Evolutionary conservation across 208 protist genomes (phyloP), one percentile per base, ranked within the genome.

Genomic region (Crithidia sp.): DNA sequence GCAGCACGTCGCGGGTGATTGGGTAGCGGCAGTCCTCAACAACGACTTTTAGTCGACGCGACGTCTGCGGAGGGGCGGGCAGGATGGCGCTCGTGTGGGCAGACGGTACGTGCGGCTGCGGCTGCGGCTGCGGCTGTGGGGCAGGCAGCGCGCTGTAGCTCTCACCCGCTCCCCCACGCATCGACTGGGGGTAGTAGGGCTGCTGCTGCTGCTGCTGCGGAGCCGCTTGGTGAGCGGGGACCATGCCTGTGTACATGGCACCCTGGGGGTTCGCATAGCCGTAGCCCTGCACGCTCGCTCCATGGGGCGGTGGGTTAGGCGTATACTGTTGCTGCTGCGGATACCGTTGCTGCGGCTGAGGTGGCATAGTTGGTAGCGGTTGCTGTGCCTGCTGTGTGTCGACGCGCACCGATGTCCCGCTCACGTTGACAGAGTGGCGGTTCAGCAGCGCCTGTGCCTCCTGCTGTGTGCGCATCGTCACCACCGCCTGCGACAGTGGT

Each of bases 1-100:
- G 64, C 13, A 96, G 75, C 57, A 95, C 77, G 4, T 92, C 85
- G 41, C 90, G 85, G 2, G 87, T 95, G 59, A 96, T 86, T n/a
- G 88, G 85, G 83, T 93, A 92, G 45, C 82, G 86, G 71, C 92
- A 96, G 64, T 91, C 82, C 73, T 96, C 89, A 14, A 96, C 89
- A 4, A 94, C 70, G 28, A 96, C 82, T 19, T 81, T 81, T 43
- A 96, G 84, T 0, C 91, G 88, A 28, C 44, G 19, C 14, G 69
- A 62, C 1, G 60, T 40, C 56, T 70, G 63, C 37, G 74, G 61
- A 39, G 67, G 68, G 6, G 61, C 44, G 2, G 67, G 75, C 68
- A 80, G 74, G 57, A 76, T 76, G 3, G 69, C 54, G 45, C 12
- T 49, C 28, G 28, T 28, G 28, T 28, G 28, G 28, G 28, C 28